Base-by-base conservation (phyloP, 352 stramenopile genomes). In the Phytophthora idaei region DNA sequence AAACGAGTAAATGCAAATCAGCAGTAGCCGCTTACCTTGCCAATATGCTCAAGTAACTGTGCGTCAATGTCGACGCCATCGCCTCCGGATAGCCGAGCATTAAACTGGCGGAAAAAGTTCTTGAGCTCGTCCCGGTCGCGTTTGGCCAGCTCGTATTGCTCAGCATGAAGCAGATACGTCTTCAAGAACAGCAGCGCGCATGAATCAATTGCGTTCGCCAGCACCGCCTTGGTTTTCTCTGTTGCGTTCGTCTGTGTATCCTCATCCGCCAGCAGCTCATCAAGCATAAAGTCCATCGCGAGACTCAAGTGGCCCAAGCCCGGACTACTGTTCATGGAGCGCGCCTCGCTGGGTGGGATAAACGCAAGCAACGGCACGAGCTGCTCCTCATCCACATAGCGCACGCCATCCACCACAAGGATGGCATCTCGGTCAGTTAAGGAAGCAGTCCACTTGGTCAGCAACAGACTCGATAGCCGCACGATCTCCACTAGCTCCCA, bases 121-220 rank as follows among this genome's bases (percentile, higher is more conserved):
- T 50, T 59, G 15, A 89, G 67, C 37, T 90, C 80, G 17, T 75
- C 52, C 28, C 61, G 61, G 15, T 89, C 78, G 14, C 71, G 66
- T 37, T 76, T 73, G 5, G 47, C 27, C 15, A 74, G 53, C 36
- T 80, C 71, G 39, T 85, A 83, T 53, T 81, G 77, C 53, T 89
- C 78, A 10, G 60, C 52, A 64, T 87, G 77, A 6, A 92, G 63
- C 47, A 87, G 44, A 67, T 77, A 87, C 6, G 81, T 92, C 65
- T 92, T 85, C 34, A 92, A 50, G 45, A 92, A 88, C 6, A 92
- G 78, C 60, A 92, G 42, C 5, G 64, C 78, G 37, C 79, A 83
- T 6, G 70, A 64, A 17, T 92, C 66, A n/a, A 90, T 69, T 0
- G 71, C 70, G 46, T 81, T 90, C n/a, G 50, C 67, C 21, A 62